Evolutionary conservation across 2,329 filamentous ascomycete species (phyloP), one percentile per base, ranked within the genome.

Genomic region (Talaromyces amestolkiae): DNA sequence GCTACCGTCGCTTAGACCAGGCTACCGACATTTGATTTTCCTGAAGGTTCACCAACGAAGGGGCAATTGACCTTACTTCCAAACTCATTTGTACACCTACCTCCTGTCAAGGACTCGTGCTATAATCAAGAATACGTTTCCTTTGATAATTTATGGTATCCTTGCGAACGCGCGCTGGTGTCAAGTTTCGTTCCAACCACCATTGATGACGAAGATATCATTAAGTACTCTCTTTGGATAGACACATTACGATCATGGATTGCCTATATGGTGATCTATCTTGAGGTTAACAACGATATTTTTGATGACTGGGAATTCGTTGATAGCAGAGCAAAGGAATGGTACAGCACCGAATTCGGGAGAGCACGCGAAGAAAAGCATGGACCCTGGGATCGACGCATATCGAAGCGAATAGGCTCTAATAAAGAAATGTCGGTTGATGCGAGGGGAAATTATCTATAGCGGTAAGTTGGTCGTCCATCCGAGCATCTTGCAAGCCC

Each of bases 351-450:
- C 2, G 3, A 22, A 8, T 58, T 41, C 15, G 35, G 54, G 5
- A 58, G 54, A 58, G 54, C 54, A 13, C 35, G 33, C 15, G 54
- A 58, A 58, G 54, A n/a, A 13, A 58, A 58, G 22, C 11, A 58
- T 58, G 54, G 54, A 7, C 54, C 54, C 0, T 58, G 35, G 54
- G 54, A 58, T 58, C 54, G 54, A 3, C 54, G 54, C 54, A 58
- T 58, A 37, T 58, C 54, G 31, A 58, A 58, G 54, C 54, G 35
- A 8, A 58, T 58, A 22, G 54, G 54, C 54, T 58, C 54, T n/a
- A 24, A 2, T 24, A 58, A 58, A 58, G 54, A 41, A 27, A 41
- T 58, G 35, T n/a, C 35, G 10, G 54, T 58, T 15, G 54, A 27
- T 58, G 54, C 54, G 17, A 58, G 54, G 3, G 33, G 54, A 27